These are phyloP conservation scores for Warburgia ugandensis DNA, from an alignment of 164 flowering plant genomes.

Conservation along the genomic window DNA sequence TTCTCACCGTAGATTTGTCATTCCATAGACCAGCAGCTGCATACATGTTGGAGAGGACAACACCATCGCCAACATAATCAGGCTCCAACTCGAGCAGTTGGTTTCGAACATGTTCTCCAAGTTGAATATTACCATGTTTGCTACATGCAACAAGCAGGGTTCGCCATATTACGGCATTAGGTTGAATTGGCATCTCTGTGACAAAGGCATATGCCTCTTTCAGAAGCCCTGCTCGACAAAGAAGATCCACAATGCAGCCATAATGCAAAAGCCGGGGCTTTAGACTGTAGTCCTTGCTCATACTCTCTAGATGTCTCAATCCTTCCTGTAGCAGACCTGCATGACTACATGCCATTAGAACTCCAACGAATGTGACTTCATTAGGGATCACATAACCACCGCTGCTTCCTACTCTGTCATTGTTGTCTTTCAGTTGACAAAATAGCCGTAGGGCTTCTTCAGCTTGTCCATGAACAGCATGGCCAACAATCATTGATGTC, in stretches of 20 bases:
- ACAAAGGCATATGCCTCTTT: conserved; percentile 21
- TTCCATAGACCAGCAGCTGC: conserved; percentile 40
- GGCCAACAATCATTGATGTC: conserved; percentile 43
- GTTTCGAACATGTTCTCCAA: conserved; percentile 3
- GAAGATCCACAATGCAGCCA: conserved; percentile 59
- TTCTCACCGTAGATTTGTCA: conserved; percentile 22
- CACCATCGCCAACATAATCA: conserved; percentile 16
- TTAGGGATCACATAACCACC: conserved; percentile 13
- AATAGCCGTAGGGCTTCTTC: conserved; percentile 33
- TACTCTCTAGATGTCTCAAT: conserved; percentile 7
- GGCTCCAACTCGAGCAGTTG: conserved; percentile 3
- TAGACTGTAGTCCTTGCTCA: conserved; percentile 17
- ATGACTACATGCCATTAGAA: conserved; percentile 21
- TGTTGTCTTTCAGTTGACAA: conserved; percentile 15
- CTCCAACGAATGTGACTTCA: conserved; percentile 15
- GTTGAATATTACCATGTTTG: conserved; percentile 7
- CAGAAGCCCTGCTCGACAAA: conserved; percentile 51
- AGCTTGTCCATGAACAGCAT: conserved; percentile 40
- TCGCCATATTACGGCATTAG: conserved; percentile 14
- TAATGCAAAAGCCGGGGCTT: conserved; percentile 50
- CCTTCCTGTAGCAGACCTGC: conserved; percentile 15
- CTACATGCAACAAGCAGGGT: conserved; percentile 16
- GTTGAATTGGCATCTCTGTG: conserved; percentile 1
- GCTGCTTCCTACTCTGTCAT: conserved; percentile 1
- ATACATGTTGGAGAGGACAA: conserved; percentile 30